Percentiles rank a stretch among this genome's conserved stretches.
Conservation (phyloP, 1,284 basidiomycete species). For the Pholiota adiposa region DNA sequence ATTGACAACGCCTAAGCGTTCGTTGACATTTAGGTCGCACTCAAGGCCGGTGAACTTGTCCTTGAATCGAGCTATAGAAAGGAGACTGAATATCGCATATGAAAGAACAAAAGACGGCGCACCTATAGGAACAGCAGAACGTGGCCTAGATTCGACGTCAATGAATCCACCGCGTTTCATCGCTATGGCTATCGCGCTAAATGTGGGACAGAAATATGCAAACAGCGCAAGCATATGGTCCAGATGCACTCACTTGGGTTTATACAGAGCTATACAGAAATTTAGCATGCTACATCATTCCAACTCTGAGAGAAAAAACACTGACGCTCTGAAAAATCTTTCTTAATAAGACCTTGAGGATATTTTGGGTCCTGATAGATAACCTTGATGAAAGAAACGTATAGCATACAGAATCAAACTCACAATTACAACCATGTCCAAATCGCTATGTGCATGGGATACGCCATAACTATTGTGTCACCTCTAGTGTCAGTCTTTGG, state of each 20-base stretch:
- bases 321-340: constrained; percentile 34
- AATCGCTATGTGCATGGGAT: constrained; percentile 41
- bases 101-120: constrained; percentile 10
- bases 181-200: constrained; percentile 35
- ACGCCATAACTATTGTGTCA: constrained; percentile 42
- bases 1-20: constrained; percentile 56
- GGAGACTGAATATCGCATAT: background rate
- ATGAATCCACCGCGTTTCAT: constrained; percentile 42
- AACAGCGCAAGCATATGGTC: background rate
- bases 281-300: background rate
- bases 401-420: constrained; percentile 20
- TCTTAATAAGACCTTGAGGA: constrained; percentile 36
- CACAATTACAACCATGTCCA: constrained; percentile 56
- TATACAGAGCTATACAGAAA: constrained; percentile 37
- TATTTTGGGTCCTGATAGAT: constrained; percentile 41
- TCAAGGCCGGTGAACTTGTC: constrained; percentile 46
- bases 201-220: background rate
- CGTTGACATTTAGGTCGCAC: constrained; percentile 64
- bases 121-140: constrained; percentile 59
- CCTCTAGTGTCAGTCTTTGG: background rate
- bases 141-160: constrained; percentile 34
- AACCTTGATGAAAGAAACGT: background rate
- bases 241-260: constrained; percentile 32
- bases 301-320: constrained; percentile 2
- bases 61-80: constrained; percentile 49